Conservation (phyloP, 768 basidiomycete genomes). For the Suillus paluster region DNA sequence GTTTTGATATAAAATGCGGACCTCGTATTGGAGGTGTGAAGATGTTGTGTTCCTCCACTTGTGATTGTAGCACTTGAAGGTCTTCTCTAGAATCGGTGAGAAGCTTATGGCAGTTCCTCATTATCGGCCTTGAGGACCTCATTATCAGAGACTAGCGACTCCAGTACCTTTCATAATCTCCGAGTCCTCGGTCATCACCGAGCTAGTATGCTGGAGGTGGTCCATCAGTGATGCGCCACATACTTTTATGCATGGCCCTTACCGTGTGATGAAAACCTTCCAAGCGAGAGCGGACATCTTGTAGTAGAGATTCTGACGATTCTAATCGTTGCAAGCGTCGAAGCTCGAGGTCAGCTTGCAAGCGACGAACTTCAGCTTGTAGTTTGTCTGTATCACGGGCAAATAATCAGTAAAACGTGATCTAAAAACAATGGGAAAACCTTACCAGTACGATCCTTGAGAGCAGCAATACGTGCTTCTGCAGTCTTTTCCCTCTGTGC, state of each 20-base stretch:
- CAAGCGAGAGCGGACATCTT: conserved; percentile 66
- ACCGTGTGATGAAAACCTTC: conserved; percentile 65
- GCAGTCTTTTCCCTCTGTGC: conserved; percentile 67
- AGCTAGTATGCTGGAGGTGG: conserved; percentile 41
- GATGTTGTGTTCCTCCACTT: conserved; percentile 74
- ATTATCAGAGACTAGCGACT: conserved; percentile 86
- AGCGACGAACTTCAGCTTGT: conserved; percentile 63
- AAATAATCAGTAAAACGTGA: not conserved
- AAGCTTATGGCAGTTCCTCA: conserved; percentile 73
- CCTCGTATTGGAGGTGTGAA: conserved; percentile 49
- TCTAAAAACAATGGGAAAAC: conserved; percentile 3
- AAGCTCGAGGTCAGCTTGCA: conserved; percentile 67
- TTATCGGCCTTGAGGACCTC: conserved; percentile 83
- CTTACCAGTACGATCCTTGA: conserved; percentile 71
- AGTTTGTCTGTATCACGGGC: conserved; percentile 57
- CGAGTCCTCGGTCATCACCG: conserved; percentile 47
- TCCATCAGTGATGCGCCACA: conserved; percentile 19
- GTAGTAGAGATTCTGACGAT: conserved; percentile 67
- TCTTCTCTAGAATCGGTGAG: conserved; percentile 82
- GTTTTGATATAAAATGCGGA: conserved; percentile 24
- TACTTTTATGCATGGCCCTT: conserved; percentile 25
- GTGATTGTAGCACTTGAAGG: conserved; percentile 65
- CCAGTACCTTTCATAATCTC: conserved; percentile 74
- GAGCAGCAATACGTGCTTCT: conserved; percentile 64
- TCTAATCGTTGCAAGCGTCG: conserved; percentile 63